These are phyloP conservation scores for Scheffersomyces coipomensis DNA, from an alignment of 805 yeast genomes.

Conservation along the genomic window DNA sequence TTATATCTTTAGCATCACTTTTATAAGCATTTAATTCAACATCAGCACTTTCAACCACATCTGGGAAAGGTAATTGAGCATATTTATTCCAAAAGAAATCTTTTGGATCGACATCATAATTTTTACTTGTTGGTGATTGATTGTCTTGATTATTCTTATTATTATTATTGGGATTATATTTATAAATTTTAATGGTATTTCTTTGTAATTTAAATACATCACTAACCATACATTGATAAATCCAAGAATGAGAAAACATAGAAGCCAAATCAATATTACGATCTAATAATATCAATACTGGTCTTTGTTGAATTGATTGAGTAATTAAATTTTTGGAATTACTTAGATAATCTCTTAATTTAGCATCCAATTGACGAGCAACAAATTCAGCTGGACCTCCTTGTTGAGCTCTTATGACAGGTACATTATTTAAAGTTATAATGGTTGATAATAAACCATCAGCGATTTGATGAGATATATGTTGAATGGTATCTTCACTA, in stretches of 20 bases:
- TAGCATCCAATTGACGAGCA: slow-evolving; percentile 81
- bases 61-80: slow-evolving; percentile 90
- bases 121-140: slow-evolving; percentile 43
- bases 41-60: slow-evolving; percentile 97
- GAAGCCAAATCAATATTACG: slow-evolving; percentile 87
- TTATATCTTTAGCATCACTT: slow-evolving; percentile 82
- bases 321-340: slow-evolving; percentile 46
- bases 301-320: slow-evolving; percentile 47
- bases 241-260: slow-evolving; percentile 97
- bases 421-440: slow-evolving; percentile 75
- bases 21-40: slow-evolving; percentile 77
- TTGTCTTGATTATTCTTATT: slow-evolving; percentile 16
- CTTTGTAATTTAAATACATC: slow-evolving; percentile 83
- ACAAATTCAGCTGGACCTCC: slow-evolving; percentile 96
- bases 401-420: slow-evolving; percentile 85
- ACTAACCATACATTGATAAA: slow-evolving; percentile 92
- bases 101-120: slow-evolving; percentile 85
- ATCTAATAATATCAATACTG: slow-evolving; percentile 80
- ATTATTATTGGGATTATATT: no score
- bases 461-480: slow-evolving; percentile 67
- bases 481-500: slow-evolving; percentile 71
- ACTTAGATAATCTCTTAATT: slow-evolving; percentile 79
- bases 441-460: slow-evolving; percentile 78
- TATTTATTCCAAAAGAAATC: slow-evolving; percentile 92
- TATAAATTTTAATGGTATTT: slow-evolving; percentile 71